phyloP scores from a whole-genome alignment of 345 rosid species.

The Salix udensis region DNA sequence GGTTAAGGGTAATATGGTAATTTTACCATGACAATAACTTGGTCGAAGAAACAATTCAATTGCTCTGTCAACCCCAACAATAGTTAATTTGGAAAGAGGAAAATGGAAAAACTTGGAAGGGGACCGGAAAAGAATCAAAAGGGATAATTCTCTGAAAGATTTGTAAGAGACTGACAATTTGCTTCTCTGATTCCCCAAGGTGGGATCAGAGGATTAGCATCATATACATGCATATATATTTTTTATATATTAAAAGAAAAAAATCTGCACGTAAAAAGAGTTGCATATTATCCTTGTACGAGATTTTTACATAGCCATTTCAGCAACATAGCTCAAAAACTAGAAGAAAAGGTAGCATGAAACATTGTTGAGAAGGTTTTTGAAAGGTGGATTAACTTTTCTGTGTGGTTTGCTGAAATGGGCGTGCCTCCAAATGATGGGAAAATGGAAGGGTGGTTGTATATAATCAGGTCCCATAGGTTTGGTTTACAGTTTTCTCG shows the following conservation, averaged over 20 bases:
- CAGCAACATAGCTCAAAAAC: neutral
- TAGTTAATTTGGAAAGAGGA: neutral
- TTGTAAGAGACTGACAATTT: neutral
- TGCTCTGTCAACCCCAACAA: neutral
- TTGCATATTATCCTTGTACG: neutral
- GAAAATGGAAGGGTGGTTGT: slow-evolving; percentile 91
- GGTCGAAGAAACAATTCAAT: neutral
- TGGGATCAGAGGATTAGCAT: slow-evolving; percentile 66
- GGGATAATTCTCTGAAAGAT: neutral
- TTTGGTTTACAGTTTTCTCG: slow-evolving; percentile 72
- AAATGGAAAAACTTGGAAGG: neutral
- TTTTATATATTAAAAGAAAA: neutral
- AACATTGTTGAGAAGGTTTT: neutral
- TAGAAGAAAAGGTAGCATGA: neutral
- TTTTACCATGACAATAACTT: neutral
- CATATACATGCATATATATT: neutral
- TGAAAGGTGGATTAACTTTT: neutral
- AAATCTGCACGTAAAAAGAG: neutral
- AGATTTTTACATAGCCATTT: neutral
- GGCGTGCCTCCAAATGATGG: slow-evolving; percentile 34
- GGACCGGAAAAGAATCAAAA: neutral
- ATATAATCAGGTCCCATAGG: slow-evolving; percentile 66
- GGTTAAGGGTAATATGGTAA: slow-evolving; percentile 5
- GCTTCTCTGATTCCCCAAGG: slow-evolving; percentile 69
- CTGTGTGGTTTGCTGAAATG: slow-evolving; percentile 22